Conservation (phyloP, 2,329 filamentous ascomycete genomes). For the Plectosphaerella plurivora region DNA sequence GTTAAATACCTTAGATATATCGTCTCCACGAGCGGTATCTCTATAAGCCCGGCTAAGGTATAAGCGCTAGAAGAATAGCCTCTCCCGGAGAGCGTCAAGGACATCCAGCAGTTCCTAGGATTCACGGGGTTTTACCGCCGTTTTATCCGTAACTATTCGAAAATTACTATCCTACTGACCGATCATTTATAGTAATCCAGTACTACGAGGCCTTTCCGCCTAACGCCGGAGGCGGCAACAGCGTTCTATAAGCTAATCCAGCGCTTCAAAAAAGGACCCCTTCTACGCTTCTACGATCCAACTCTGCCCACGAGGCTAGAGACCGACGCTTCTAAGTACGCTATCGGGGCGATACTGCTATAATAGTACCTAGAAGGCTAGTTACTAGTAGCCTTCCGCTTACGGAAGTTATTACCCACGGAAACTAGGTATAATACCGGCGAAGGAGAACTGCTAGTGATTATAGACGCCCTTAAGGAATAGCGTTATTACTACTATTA, state of each 20-base stretch:
- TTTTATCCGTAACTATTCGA: constrained; percentile 8
- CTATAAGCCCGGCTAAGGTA: constrained; percentile 1
- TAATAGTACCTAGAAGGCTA: too few relatives aligned
- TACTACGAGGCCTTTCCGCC: background rate
- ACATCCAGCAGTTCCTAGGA: constrained; percentile 6
- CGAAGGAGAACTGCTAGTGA: too few relatives aligned
- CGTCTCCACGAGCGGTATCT: background rate
- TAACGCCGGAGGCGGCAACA: background rate
- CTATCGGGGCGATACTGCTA: too few relatives aligned
- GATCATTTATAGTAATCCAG: background rate
- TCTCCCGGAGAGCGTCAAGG: background rate
- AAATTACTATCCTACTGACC: background rate
- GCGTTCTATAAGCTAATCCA: background rate
- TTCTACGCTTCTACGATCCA: background rate
- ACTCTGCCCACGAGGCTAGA: too few relatives aligned
- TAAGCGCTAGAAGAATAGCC: background rate
- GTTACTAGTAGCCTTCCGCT: too few relatives aligned
- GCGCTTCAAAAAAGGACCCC: too few relatives aligned
- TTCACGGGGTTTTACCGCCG: constrained; percentile 10
- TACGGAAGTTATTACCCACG: too few relatives aligned
- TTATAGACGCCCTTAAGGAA: too few relatives aligned
- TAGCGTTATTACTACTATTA: too few relatives aligned
- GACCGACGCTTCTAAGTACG: too few relatives aligned
- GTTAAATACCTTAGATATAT: constrained; percentile 5
- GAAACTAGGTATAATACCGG: too few relatives aligned